phyloP scores from a whole-genome alignment of 306 rosid genomes.

The Mucuna pruriens region DNA sequence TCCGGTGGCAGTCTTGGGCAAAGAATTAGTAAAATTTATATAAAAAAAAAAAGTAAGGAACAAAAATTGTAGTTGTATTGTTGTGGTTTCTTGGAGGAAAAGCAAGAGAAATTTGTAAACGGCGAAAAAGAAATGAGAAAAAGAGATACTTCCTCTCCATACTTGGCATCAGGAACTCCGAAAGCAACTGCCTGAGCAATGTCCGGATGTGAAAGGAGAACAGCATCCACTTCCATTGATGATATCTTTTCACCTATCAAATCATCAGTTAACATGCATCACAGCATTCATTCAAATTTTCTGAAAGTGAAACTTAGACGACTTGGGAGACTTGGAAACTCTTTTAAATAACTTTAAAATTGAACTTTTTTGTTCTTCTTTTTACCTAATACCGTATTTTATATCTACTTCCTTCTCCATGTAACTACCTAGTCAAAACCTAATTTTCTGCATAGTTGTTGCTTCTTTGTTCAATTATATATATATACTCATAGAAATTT shows the following conservation, averaged over 20 bases:
- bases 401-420: neutral
- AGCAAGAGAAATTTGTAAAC: neutral
- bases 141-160: slow-evolving; percentile 83
- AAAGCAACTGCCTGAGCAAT: slow-evolving; percentile 84
- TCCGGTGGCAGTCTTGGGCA: slow-evolving; percentile 87
- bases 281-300: neutral
- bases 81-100: neutral
- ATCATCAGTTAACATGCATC: neutral
- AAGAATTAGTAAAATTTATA: slow-evolving; percentile 72
- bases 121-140: neutral
- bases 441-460: no score
- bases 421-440: slow-evolving; percentile 3
- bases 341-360: neutral
- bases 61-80: neutral
- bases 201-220: slow-evolving; percentile 71
- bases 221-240: slow-evolving; percentile 90
- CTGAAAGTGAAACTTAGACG: neutral
- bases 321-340: neutral
- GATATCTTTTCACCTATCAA: slow-evolving; percentile 89
- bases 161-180: slow-evolving; percentile 87
- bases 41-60: neutral
- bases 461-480: no score
- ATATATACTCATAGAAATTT: no score
- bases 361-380: neutral
- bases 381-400: neutral